A percentile compares a stretch with the other conserved stretches of the same genome.
Evolutionary conservation across 169 alveolate genomes (phyloP).

Genomic region (Plasmodium sp.): DNA sequence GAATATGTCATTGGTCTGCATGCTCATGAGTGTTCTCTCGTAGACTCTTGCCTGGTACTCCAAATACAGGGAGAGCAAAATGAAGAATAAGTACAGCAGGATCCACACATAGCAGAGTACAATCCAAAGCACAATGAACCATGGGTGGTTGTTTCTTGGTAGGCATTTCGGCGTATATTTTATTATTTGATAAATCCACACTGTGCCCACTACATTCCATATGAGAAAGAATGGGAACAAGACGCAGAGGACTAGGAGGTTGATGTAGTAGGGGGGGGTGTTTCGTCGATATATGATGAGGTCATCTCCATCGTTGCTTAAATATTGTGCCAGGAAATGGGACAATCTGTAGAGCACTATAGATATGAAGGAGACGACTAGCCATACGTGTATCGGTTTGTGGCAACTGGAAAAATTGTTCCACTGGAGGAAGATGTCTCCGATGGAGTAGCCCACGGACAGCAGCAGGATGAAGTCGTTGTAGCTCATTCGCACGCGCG

Average conservation of each 20-base stretch:
- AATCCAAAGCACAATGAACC: conserved; percentile 86
- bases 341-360: conserved; percentile 79
- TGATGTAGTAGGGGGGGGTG: conserved; percentile 83
- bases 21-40: conserved; percentile 76
- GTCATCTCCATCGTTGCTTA: conserved; percentile 82
- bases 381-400: conserved; percentile 85
- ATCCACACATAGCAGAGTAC: conserved; percentile 85
- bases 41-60: conserved; percentile 62
- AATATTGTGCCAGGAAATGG: conserved; percentile 80
- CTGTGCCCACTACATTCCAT: conserved; percentile 83
- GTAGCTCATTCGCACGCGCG: conserved; percentile 18
- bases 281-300: conserved; percentile 78
- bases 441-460: conserved; percentile 81
- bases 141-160: conserved; percentile 84
- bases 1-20: conserved; percentile 80
- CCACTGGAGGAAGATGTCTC: conserved; percentile 85
- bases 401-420: conserved; percentile 79
- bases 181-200: conserved; percentile 79
- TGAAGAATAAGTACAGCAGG: conserved; percentile 80
- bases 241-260: conserved; percentile 76
- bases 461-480: conserved; percentile 83
- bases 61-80: conserved; percentile 52
- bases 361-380: conserved; percentile 81
- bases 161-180: conserved; percentile 82
- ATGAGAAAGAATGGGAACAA: conserved; percentile 81